Evolutionary conservation across 305 asterid genomes (phyloP).

Genomic region (Fraxinus ornus): DNA sequence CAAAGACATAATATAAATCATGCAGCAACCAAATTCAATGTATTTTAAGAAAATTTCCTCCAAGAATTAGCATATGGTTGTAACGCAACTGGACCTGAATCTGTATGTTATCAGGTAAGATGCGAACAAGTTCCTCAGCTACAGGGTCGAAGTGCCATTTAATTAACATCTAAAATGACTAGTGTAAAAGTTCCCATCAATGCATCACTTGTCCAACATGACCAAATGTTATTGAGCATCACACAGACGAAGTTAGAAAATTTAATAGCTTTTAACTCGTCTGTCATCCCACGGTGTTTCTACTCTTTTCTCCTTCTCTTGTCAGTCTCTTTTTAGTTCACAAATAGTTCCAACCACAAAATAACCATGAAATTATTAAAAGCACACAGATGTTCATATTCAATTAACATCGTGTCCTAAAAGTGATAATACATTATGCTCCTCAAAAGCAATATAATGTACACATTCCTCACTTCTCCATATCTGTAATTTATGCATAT

Average conservation of each 20-base stretch:
- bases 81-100: neutral
- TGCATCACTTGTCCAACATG: neutral
- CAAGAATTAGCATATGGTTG: conserved; percentile 3
- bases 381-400: neutral
- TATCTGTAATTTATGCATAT: neutral
- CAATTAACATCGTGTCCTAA: neutral
- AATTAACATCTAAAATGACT: neutral
- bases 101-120: neutral
- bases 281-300: neutral
- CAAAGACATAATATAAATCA: conserved; percentile 10
- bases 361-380: neutral
- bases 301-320: neutral
- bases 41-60: neutral
- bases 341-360: neutral
- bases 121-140: neutral
- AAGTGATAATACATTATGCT: neutral
- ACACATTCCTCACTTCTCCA: neutral
- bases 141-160: neutral
- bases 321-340: neutral
- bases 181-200: neutral
- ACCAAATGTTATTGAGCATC: neutral
- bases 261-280: neutral
- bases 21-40: neutral
- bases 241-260: neutral
- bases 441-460: neutral